Base-by-base conservation (phyloP, 371 early-diverging fungal genomes). In the Mucor racemosus region DNA sequence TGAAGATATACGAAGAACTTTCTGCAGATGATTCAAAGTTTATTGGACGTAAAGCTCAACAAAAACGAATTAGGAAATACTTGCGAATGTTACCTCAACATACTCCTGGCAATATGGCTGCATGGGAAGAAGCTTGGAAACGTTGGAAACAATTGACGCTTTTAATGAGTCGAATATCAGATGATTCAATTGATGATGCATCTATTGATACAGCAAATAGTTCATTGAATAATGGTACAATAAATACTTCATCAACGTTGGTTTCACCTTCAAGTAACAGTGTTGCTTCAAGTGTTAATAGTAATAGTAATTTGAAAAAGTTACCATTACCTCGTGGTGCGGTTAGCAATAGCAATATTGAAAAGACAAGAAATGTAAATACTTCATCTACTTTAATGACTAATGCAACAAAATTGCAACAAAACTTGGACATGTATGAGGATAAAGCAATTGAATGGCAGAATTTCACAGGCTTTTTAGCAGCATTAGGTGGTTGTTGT, bases 121-220 rank as follows among this genome's bases (percentile, higher is more conserved):
- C 93, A 8, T 94, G 94, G 93, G 94, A 94, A 72, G 94, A 94
- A 67, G 87, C 89, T 0, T 95, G 94, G 94, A 81, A 84, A 40
- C 86, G 92, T 15, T 95, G 95, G 94, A 85, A 84, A 54, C 69
- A 73, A 17, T 67, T 89, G 9, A 89, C 84, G 3, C 75, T 73
- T 7, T 68, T 79, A 40, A 76, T 89, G 64, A 77, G 77, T 53
- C 73, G 76, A 26, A 46, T 74, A 5, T 57, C 74, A 1, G 88
- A 88, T 19, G 84, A 81, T 26, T 39, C 33, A 1, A 26, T 40
- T 11, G 75, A 72, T 15, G 80, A 80, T 5, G 60, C 13, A 19
- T 46, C 62, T 10, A 19, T 39, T 15, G 61, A 66, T 4, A 41
- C 10, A 14, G 34, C 35, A 15, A 34, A 39, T 15, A 42, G 50